Conservation (phyloP, 2,329 filamentous ascomycete genomes). For the Emydomyces testavorans region DNA sequence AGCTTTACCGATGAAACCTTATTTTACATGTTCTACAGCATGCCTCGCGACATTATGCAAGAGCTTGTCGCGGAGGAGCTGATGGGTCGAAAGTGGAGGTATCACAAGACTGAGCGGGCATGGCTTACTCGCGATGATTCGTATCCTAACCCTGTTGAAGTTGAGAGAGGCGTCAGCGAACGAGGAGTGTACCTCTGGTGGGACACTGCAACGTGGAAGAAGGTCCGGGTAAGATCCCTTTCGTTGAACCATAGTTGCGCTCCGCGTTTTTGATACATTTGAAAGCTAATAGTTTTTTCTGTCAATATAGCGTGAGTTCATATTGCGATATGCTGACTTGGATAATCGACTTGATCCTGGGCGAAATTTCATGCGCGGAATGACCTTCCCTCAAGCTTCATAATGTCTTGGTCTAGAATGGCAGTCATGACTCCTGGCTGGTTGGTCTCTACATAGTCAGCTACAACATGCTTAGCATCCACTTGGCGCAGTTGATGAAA, state of each 20-base stretch:
- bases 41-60: conserved; percentile 54
- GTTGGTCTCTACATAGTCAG: not conserved
- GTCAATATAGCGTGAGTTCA: conserved; percentile 34
- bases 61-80: conserved; percentile 54
- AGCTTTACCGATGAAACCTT: conserved; percentile 54
- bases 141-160: conserved; percentile 38
- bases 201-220: conserved; percentile 41
- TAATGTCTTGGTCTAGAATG: conserved; percentile 10
- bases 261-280: not conserved
- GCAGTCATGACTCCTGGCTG: conserved; percentile 3
- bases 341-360: conserved; percentile 37
- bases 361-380: conserved; percentile 26
- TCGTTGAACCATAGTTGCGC: not conserved
- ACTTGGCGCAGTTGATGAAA: not conserved
- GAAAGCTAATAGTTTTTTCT: conserved; percentile 2
- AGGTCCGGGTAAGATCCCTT: conserved; percentile 33
- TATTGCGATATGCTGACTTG: conserved; percentile 40
- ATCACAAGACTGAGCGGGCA: conserved; percentile 42
- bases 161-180: conserved; percentile 39
- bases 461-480: not conserved
- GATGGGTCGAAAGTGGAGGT: conserved; percentile 43
- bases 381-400: conserved; percentile 25
- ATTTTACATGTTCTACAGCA: conserved; percentile 59
- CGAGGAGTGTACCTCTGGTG: conserved; percentile 43
- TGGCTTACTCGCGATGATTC: conserved; percentile 42